Evolutionary conservation across 2,329 filamentous ascomycete genomes (phyloP), one percentile per base, ranked within the genome.

Genomic region (Diaporthe helianthi): DNA sequence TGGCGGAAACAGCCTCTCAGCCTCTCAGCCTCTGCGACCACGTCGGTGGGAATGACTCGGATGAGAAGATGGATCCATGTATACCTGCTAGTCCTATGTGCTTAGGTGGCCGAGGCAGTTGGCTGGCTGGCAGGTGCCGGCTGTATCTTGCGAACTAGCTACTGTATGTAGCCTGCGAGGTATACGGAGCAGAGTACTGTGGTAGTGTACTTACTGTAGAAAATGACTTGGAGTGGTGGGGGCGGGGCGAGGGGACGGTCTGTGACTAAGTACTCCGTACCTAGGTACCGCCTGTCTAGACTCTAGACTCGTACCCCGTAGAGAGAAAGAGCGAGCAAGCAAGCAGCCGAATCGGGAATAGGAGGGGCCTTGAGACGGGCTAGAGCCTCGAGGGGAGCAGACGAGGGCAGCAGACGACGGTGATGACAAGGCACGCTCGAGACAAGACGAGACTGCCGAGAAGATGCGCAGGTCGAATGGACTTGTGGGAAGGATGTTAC

Each of bases 401-500:
- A 22, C 7, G 55, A 61, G 17, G 49, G 41, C 41, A 55, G 52
- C 46, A 52, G 55, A 22, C 7, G 55, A 61, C 41, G 41, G 55
- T 41, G 55, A 61, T 61, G 61, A 46, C 55, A 69, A 52, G 61
- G 64, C 31, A 33, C 31, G 31, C 60, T 66, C 33, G 60, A 60
- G n/a, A 66, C 61, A 36, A 66, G 61, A 44, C 67, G 64, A 55
- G 51, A 55, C 52, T 33, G 51, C 51, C 41, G 51, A 33, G 33
- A 22, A 33, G 19, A 36, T 13, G 36, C 26, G 26, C 44, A 24
- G 41, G 22, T 29, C 26, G 44, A n/a, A 1, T 19, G 26, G 29
- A 29, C 46, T 33, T 9, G 10, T 38, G 36, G 12, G 36, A 38
- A 7, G 13, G 13, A 5, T 13, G 29, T 47, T n/a, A 47, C 44